Base-by-base conservation (phyloP, 805 yeast species). In the Zygosaccharomyces siamensis region DNA sequence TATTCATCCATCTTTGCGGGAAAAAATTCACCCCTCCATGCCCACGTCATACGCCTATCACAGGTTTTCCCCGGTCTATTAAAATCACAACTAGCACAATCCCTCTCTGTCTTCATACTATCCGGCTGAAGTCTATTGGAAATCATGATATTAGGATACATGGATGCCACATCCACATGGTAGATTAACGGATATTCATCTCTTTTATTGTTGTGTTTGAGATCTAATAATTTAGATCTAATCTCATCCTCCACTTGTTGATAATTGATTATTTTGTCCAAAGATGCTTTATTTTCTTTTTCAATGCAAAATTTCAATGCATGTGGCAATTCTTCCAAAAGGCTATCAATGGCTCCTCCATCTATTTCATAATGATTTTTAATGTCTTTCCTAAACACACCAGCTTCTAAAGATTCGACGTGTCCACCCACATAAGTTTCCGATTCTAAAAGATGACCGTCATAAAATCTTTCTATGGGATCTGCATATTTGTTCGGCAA, bases 401-500 rank as follows among this genome's bases (percentile, higher is more conserved):
- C 99, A 7, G 99, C 97, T 66, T 95, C 99, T 47, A 95, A 70
- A 6, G 97, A 87, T 68, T 95, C 98, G 20, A 93, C 99, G 59
- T 93, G 99, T 1, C 99, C 99, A 50, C 99, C 99, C 24, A 93
- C 98, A 63, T 93, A 93, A 0, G 99, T 93, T 67, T 93, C 99
- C 1, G 96, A 84, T 61, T 92, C 97, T 37, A 93, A 67, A 47
- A 93, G 68, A 69, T 93, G 99, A 2, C 98, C 99, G 56, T 93
- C 86, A 67, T 89, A 92, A 63, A 92, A 93, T 58, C 97, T 72
- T 65, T 92, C 98, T n/a, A 85, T 76, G 1, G 98, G 96, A 53
- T 93, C 99, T 5, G 82, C 77, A 60, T 95, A 95, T 68, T 93
- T 93, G 66, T 92, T 95, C 2, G 99, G 99, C 35, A 93, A 73